Evolutionary conservation across 2,329 filamentous ascomycete genomes (phyloP).

Genomic region (Trichophyton simii): DNA sequence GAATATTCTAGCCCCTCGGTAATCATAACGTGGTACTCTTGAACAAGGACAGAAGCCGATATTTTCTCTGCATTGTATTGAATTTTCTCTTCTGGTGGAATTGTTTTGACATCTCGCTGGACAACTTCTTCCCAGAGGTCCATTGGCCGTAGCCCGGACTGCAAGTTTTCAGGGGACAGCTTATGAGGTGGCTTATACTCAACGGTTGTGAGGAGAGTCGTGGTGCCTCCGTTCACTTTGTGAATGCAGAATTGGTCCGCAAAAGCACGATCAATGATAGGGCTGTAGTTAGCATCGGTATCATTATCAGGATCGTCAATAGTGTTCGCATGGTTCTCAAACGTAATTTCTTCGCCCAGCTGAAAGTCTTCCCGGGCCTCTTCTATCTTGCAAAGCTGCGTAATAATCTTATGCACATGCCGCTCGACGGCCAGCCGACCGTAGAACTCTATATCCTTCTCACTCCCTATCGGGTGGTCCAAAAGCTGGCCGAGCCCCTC

Average conservation of each 20-base stretch:
- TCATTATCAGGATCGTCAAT: no score
- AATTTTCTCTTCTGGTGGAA: conserved; percentile 10
- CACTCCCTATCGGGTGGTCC: conserved; percentile 17
- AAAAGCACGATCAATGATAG: no score
- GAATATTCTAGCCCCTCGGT: conserved; percentile 9
- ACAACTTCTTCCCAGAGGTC: conserved; percentile 5
- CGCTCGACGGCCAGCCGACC: conserved; percentile 20
- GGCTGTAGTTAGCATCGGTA: no score
- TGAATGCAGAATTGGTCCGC: conserved; percentile 17
- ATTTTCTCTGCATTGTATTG: conserved; percentile 18
- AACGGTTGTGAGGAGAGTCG: conserved; percentile 7
- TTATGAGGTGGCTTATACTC: conserved; percentile 19
- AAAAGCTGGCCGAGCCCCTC: not conserved
- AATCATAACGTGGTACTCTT: conserved; percentile 11
- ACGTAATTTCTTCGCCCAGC: conserved; percentile 15
- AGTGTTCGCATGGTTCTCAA: conserved; percentile 13
- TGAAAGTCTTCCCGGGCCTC: conserved; percentile 17
- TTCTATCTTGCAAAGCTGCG: conserved; percentile 18
- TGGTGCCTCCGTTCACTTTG: conserved; percentile 1
- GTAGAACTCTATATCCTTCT: conserved; percentile 21
- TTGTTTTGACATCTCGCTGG: not conserved
- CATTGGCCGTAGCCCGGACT: conserved; percentile 4
- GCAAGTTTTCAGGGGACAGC: not conserved
- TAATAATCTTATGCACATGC: conserved; percentile 19
- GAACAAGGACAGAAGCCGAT: conserved; percentile 11